Base-by-base conservation (phyloP, 2,329 filamentous ascomycete genomes). In the Penicillium brevicompactum region DNA sequence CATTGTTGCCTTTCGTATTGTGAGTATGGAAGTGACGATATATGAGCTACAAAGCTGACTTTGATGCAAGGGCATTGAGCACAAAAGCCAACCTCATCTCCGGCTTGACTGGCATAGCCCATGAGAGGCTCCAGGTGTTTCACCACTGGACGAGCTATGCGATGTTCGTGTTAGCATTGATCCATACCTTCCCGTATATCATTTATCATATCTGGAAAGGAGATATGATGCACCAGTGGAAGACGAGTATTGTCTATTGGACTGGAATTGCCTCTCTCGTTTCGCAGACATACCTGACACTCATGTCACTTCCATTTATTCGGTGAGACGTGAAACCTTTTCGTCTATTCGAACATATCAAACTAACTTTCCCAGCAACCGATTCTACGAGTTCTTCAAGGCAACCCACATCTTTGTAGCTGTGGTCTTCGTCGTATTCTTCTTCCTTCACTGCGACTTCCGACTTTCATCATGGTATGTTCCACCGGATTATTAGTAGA, bases 121-220 rank as follows among this genome's bases (percentile, higher is more conserved):
- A 85, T 54, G 84, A 86, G 62, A 81, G 80, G 52, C 75, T 86
- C 1, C 81, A 84, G 53, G 55, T 72, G 16, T 83, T 81, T 63
- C 82, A 85, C 61, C 75, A 77, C 46, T 84, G 80, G 80, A 74
- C 78, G 3, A 76, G 77, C 43, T 84, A 81, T 67, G 81, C 80
- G 31, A 83, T 85, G 74, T 84, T 85, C 53, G 71, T 80, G 16
- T 72, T 85, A 1, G 81, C 82, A 0, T 69, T 86, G 4, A 60
- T 86, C 5, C 84, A 87, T 62, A 85, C 83, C 0, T 85, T 86
- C 47, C 84, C 84, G 0, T 86, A 84, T 61, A 80, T 86, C 53
- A 71, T 86, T 1, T 82, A 76, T 58, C 74, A 84, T 58, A 73
- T 79, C 21, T 66, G 70, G 55, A 76, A 74, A 40, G 78, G 79